Evolutionary conservation across 1,284 basidiomycete genomes (phyloP), one percentile per base, ranked within the genome.

Genomic region (Heterobasidion irregulare): DNA sequence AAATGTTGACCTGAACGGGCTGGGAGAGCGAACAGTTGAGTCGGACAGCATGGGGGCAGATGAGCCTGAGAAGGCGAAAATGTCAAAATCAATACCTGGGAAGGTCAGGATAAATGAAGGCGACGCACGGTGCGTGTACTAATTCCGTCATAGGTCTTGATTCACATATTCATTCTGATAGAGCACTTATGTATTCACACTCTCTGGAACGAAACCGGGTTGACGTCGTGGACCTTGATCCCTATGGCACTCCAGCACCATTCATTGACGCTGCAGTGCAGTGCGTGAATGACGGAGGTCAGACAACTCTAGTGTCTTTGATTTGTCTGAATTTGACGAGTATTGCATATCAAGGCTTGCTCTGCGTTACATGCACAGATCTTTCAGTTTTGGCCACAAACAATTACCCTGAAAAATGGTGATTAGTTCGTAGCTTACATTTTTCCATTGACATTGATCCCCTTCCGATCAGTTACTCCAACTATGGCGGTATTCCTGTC

Each of bases 221-320:
- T 41, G 94, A 99, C 61, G 92, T 94, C 35, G 86, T 99, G 18
- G 97, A 99, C 68, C 78, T 99, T 15, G 96, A 99, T 67, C 97
- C 97, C 0, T 99, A 99, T 66, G 97, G 97, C 0, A 96, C 94
- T 6, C 97, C 97, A 0, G 89, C 94, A 2, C 94, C 95, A 0
- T 99, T 99, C 69, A 85, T 99, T 35, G 97, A 99, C 64, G 88
- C 87, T n/a, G 94, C 96, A 0, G 86, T 99, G n/a, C 94, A 97
- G 64, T 84, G 83, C 55, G 78, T 98, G 2, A 81, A 83, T 26
- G 94, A 97, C 62, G 93, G 89, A 65, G 94, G 93, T 86, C 53
- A 60, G 75, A 26, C 26, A 26, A 26, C 26, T 26, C 6, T 6
- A 59, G 26, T 18, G 2, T 47, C 48, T n/a, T 35, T 16, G n/a